Evolutionary conservation across 441 rosid species (phyloP), one percentile per base, ranked within the genome.

Genomic region (Bruguiera hainesii): DNA sequence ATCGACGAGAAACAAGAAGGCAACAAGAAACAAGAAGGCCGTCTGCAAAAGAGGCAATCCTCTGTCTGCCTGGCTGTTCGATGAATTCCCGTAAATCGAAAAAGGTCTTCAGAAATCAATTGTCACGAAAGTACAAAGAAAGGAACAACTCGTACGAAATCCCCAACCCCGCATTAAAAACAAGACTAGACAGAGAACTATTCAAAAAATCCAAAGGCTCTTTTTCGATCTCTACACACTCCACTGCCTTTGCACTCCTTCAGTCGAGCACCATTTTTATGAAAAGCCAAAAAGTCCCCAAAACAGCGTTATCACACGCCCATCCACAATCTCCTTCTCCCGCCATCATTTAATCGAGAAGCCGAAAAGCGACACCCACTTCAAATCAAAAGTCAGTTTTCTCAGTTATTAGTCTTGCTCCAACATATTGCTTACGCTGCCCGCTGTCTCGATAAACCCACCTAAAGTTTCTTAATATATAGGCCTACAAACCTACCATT

Each of bases 301-400:
- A 71, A 60, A 65, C 46, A 60, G 66, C 61, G 70, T 39, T 39
- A 39, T 51, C 50, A 6, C 8, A 59, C 65, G 59, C 70, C 53
- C 49, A 55, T 20, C 67, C 70, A 20, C 56, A 28, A 11, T 55
- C 25, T 20, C 31, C 15, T 19, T 18, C 67, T 16, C 49, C 48
- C 15, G 48, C 26, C 20, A 8, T 31, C 46, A 9, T 21, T 31
- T 20, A 49, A 25, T 29, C 67, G 37, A 6, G 26, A 19, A 64
- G 58, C 15, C 58, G 5, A 21, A 15, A 60, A 7, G 21, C 8
- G 8, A 19, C 48, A 19, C 62, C 28, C 42, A 21, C 10, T n/a
- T 13, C 48, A 42, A 42, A 42, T 42, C 15, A 3, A 13, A 42
- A 42, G 48, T 42, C 48, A 42, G 48, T 42, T 42, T 42, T 42